Conservation (phyloP, 2,329 filamentous ascomycete species). For the Lecanicillium sp. region DNA sequence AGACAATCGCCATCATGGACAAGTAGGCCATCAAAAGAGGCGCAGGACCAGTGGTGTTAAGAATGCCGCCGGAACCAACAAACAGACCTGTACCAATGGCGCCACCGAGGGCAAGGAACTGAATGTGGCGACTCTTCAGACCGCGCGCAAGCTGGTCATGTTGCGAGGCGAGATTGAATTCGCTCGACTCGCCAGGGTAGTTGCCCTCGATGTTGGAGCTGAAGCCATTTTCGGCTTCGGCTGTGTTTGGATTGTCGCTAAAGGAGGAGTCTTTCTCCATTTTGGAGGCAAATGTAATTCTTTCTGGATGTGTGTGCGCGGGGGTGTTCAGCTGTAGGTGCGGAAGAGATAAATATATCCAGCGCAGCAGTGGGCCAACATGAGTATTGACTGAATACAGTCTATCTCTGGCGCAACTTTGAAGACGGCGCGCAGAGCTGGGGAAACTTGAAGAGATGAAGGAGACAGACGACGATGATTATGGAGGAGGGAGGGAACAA, state of each 20-base stretch:
- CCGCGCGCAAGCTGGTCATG: slow-evolving; percentile 43
- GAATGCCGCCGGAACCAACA: slow-evolving; percentile 49
- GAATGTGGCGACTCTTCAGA: slow-evolving; percentile 51
- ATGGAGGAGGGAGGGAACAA: no score
- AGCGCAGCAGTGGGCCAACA: slow-evolving; percentile 7
- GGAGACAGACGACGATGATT: no score
- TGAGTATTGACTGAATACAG: neutral
- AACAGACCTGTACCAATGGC: slow-evolving; percentile 59
- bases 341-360: slow-evolving; percentile 5
- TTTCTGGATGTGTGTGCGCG: neutral
- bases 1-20: slow-evolving; percentile 45
- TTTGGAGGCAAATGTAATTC: neutral
- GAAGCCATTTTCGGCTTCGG: slow-evolving; percentile 13
- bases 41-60: slow-evolving; percentile 50
- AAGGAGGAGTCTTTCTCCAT: slow-evolving; percentile 14
- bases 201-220: slow-evolving; percentile 18
- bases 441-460: no score
- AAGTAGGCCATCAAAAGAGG: slow-evolving; percentile 63
- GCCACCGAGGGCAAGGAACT: slow-evolving; percentile 49
- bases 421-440: no score
- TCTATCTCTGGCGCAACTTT: no score
- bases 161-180: slow-evolving; percentile 27
- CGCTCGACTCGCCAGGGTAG: slow-evolving; percentile 14
- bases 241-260: slow-evolving; percentile 6
- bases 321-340: slow-evolving; percentile 4